Percentiles rank a stretch among this genome's conserved stretches.
Evolutionary conservation across 257 asterid genomes (phyloP).

Genomic region (Mitragyna speciosa): DNA sequence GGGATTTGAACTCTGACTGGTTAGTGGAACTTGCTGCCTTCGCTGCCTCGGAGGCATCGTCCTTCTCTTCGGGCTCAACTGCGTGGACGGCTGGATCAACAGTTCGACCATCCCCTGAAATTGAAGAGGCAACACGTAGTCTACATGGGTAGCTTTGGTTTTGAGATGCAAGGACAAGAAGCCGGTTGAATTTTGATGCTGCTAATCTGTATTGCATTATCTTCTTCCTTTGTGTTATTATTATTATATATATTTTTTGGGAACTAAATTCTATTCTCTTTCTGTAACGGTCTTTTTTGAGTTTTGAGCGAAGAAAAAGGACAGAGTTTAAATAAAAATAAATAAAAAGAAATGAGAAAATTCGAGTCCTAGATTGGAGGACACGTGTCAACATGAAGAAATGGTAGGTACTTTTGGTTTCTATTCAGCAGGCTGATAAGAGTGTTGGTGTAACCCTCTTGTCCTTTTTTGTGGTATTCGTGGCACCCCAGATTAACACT

Average conservation of each 20-base stretch:
- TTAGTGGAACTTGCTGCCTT: conserved; percentile 18
- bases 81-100: conserved; percentile 68
- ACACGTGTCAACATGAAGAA: conserved; percentile 32
- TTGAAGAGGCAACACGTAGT: conserved; percentile 8
- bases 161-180: background rate
- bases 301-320: background rate
- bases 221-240: too few species aligned
- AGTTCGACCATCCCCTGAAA: conserved; percentile 46
- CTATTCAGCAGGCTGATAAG: conserved; percentile 26
- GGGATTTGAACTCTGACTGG: conserved; percentile 20
- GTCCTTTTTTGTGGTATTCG: background rate
- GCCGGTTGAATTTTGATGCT: conserved; percentile 29
- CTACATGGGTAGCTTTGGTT: conserved; percentile 17
- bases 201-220: conserved; percentile 53
- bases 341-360: too few species aligned
- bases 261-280: too few species aligned
- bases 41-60: conserved; percentile 34
- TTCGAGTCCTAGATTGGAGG: background rate
- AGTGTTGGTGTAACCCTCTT: conserved; percentile 35
- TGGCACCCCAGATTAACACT: conserved; percentile 26
- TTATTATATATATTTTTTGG: too few species aligned
- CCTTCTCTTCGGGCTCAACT: conserved; percentile 46
- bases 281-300: too few species aligned
- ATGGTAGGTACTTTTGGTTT: conserved; percentile 25
- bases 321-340: background rate